A percentile compares a stretch with the other conserved stretches of the same genome.
These are phyloP conservation scores for Chaetomium tenue DNA, from an alignment of 495 filamentous ascomycete species.

Conservation along the genomic window DNA sequence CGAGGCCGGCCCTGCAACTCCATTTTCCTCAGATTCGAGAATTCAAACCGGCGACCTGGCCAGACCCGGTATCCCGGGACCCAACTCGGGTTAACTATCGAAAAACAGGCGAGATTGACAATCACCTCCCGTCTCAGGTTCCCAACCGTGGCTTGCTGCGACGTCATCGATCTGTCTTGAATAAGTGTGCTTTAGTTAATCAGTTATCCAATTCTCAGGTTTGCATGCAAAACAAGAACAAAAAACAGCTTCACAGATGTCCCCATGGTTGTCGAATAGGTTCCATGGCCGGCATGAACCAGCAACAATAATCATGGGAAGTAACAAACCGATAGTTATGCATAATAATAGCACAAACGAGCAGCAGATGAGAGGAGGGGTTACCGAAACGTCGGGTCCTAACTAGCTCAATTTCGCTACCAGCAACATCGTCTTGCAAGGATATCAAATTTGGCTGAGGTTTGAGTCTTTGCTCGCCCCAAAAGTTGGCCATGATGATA, in stretches of 20 bases:
- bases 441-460: background rate
- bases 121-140: constrained; percentile 2
- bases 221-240: too few relatives aligned
- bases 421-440: background rate
- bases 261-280: too few relatives aligned
- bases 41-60: constrained; percentile 9
- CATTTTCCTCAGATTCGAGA: background rate
- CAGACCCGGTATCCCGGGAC: background rate
- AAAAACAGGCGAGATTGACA: constrained; percentile 20
- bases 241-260: too few relatives aligned
- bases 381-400: background rate
- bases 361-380: background rate
- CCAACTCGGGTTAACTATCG: background rate
- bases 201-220: too few relatives aligned
- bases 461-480: too few relatives aligned
- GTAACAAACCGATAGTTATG: background rate
- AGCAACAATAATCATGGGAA: too few relatives aligned
- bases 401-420: background rate
- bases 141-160: too few relatives aligned
- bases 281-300: too few relatives aligned
- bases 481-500: background rate
- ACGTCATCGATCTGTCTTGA: too few relatives aligned
- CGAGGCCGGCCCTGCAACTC: background rate
- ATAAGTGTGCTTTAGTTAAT: too few relatives aligned
- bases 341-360: background rate